These are phyloP conservation scores for Tothia fuscella DNA, from an alignment of 2,329 filamentous ascomycete species.

Conservation along the genomic window DNA sequence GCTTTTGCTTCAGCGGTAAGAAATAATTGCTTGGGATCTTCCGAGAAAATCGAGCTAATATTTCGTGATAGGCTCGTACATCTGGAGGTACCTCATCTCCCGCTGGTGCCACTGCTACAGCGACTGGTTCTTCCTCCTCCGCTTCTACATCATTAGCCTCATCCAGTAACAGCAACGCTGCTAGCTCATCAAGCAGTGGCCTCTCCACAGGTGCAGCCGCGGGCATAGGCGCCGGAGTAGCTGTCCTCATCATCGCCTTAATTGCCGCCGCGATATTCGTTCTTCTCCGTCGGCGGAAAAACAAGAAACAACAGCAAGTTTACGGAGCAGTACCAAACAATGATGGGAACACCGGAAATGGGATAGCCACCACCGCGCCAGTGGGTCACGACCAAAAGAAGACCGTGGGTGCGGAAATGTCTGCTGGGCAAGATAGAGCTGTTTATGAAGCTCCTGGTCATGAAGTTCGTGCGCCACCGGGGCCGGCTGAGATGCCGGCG, in stretches of 20 bases:
- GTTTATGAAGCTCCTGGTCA: not conserved
- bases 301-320: not conserved
- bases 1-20: slow-evolving; percentile 7
- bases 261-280: not conserved
- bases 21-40: not conserved
- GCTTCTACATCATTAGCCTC: not conserved
- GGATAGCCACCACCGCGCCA: too few relatives aligned
- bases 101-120: not conserved
- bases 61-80: not conserved
- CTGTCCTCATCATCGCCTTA: not conserved
- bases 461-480: not conserved
- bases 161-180: not conserved
- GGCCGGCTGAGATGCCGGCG: not conserved
- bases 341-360: too few relatives aligned
- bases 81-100: not conserved
- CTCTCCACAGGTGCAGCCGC: slow-evolving; percentile 9
- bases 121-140: not conserved
- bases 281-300: slow-evolving; percentile 1
- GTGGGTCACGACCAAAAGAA: not conserved
- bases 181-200: not conserved
- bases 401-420: not conserved
- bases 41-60: not conserved
- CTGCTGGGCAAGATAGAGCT: too few relatives aligned
- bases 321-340: not conserved
- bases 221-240: slow-evolving; percentile 10